Conservation (phyloP, 345 rosid genomes). For the Rubroshorea leprosula region DNA sequence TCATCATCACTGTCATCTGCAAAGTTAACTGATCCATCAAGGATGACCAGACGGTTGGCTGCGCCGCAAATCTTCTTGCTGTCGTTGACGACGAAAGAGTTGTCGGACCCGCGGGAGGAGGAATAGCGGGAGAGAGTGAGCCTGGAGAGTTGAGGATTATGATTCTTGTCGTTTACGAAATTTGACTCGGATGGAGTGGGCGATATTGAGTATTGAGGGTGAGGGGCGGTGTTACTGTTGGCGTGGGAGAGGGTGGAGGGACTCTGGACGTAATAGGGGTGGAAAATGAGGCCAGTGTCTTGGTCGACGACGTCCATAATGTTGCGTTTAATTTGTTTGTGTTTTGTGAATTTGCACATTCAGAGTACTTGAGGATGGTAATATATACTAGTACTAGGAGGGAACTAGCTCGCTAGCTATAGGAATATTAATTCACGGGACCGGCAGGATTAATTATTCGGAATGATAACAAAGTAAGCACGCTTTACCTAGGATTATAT, state of each 20-base stretch:
- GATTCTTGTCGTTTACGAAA: slow-evolving; percentile 17
- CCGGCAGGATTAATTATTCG: too few relatives aligned
- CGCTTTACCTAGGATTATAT: too few relatives aligned
- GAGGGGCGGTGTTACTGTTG: slow-evolving; percentile 26
- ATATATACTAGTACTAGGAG: too few relatives aligned
- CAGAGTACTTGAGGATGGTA: too few relatives aligned
- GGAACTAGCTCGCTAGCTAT: too few relatives aligned
- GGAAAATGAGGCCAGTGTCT: slow-evolving; percentile 31
- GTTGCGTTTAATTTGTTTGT: too few relatives aligned
- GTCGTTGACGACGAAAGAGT: slow-evolving; percentile 31
- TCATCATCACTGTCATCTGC: slow-evolving; percentile 11
- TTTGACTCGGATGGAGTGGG: slow-evolving; percentile 33
- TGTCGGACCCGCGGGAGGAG: slow-evolving; percentile 49
- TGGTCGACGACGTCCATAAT: slow-evolving; percentile 47
- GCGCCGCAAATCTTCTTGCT: slow-evolving; percentile 24
- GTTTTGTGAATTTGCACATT: too few relatives aligned
- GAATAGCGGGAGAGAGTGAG: slow-evolving; percentile 43
- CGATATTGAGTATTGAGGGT: slow-evolving; percentile 24
- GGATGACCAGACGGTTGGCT: slow-evolving; percentile 40
- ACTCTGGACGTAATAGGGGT: slow-evolving; percentile 66
- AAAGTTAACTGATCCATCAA: slow-evolving; percentile 14
- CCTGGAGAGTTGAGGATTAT: slow-evolving; percentile 20
- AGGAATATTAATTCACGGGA: too few relatives aligned
- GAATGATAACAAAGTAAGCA: slow-evolving; percentile 42
- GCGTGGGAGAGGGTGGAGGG: slow-evolving; percentile 63